These are phyloP conservation scores for Phytophthora sp. DNA, from an alignment of 352 stramenopile species.

Conservation along the genomic window DNA sequence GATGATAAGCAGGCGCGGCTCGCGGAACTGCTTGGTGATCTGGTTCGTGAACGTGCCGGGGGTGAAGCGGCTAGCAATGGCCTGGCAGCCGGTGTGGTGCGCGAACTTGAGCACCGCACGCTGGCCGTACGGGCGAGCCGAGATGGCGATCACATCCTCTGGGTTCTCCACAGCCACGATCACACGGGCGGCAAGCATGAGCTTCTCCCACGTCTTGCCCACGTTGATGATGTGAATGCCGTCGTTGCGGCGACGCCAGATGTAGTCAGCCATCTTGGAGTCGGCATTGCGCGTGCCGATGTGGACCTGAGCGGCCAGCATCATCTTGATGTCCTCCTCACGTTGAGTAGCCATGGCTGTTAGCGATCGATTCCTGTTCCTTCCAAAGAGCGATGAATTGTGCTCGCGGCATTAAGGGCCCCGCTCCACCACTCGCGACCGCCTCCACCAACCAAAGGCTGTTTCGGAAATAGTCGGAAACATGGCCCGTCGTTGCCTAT, in stretches of 20 bases:
- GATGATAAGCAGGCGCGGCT: conserved; percentile 99
- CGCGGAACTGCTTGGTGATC: conserved; percentile 99
- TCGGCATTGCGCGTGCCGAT: conserved; percentile 99
- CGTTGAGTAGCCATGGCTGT: conserved; percentile 86
- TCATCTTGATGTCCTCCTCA: conserved; percentile 99
- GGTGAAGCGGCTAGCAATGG: conserved; percentile 99
- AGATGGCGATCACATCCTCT: conserved; percentile 99
- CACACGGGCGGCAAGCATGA: conserved; percentile 99
- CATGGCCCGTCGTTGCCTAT: not conserved
- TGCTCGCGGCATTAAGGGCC: conserved; percentile 1
- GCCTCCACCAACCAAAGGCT: conserved; percentile 38
- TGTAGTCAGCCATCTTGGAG: conserved; percentile 99
- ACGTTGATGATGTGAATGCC: conserved; percentile 99
- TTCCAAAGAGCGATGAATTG: conserved; percentile 58
- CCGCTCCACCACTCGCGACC: no score
- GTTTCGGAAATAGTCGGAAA: conserved; percentile 7
- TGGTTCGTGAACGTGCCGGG: conserved; percentile 99
- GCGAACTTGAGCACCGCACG: conserved; percentile 99
- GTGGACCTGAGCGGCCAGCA: conserved; percentile 99
- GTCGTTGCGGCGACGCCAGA: conserved; percentile 99
- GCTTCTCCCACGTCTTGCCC: conserved; percentile 99
- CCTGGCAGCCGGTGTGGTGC: conserved; percentile 98
- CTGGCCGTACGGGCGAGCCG: conserved; percentile 98
- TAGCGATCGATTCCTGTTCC: conserved; percentile 61
- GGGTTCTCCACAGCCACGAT: conserved; percentile 99